Conservation (phyloP, 176 grass and related monocot species). For the Rhynchospora breviuscula region DNA sequence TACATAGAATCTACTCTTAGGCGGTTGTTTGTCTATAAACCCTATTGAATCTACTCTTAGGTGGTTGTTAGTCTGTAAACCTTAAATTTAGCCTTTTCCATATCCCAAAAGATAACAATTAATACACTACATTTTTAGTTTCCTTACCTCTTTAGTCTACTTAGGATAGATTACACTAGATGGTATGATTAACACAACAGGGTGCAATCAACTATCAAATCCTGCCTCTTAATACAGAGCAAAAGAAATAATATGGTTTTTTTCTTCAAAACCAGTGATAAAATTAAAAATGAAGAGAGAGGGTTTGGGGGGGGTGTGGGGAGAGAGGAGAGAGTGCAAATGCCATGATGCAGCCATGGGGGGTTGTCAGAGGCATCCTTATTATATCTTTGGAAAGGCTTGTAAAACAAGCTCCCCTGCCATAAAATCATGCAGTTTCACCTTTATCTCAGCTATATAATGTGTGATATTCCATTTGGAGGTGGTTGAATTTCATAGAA, state of each 20-base stretch:
- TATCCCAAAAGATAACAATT: conserved; percentile 44
- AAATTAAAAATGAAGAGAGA: background rate
- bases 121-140: conserved; percentile 35
- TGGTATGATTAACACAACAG: conserved; percentile 42
- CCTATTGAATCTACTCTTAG: conserved; percentile 19
- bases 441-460: conserved; percentile 59
- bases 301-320: background rate
- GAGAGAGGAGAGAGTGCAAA: conserved; percentile 31
- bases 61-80: conserved; percentile 8
- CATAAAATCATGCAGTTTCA: conserved; percentile 51
- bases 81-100: conserved; percentile 66
- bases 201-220: conserved; percentile 18
- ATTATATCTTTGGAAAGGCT: conserved; percentile 55
- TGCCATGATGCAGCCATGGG: conserved; percentile 76
- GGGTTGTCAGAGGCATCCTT: conserved; percentile 54
- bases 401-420: conserved; percentile 72
- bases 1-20: conserved; percentile 16
- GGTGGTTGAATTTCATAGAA: conserved; percentile 29
- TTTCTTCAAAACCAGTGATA: background rate
- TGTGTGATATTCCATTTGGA: conserved; percentile 27
- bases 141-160: conserved; percentile 27
- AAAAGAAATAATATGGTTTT: background rate
- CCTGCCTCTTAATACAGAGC: background rate
- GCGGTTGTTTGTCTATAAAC: background rate
- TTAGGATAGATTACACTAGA: conserved; percentile 39